Evolutionary conservation across 2,329 filamentous ascomycete species (phyloP).

Genomic region (Fragosphaeria purpurea): DNA sequence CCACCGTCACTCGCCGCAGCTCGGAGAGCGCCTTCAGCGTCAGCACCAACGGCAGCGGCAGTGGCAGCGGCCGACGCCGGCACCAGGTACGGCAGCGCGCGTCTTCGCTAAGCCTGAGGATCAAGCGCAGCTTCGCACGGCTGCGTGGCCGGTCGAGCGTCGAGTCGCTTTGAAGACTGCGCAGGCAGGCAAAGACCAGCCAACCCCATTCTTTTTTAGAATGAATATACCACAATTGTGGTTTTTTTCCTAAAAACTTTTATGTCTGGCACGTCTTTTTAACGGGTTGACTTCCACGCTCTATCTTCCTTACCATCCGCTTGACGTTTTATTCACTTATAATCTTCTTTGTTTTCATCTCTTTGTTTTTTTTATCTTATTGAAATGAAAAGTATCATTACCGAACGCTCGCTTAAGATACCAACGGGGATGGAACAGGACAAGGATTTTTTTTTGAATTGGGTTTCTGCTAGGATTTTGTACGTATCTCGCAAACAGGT

Average conservation of each 20-base stretch:
- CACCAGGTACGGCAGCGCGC: conserved; percentile 1
- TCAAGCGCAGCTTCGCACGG: conserved; percentile 6
- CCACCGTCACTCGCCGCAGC: not conserved
- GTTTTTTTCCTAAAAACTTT: too few species aligned
- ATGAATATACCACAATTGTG: too few species aligned
- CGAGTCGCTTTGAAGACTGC: not conserved
- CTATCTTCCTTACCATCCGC: too few species aligned
- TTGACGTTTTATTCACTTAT: too few species aligned
- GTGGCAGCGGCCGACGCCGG: not conserved
- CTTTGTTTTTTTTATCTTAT: not conserved
- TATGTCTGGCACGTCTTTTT: too few species aligned
- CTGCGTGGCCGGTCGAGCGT: conserved; percentile 3
- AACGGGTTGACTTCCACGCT: too few species aligned
- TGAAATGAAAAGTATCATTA: not conserved
- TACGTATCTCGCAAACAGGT: too few species aligned
- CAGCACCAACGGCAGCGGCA: not conserved
- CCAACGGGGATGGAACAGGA: too few species aligned
- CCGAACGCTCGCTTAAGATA: not conserved
- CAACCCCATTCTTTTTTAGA: too few species aligned
- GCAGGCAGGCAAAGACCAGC: not conserved
- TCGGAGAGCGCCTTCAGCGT: conserved; percentile 1
- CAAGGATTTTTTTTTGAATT: too few species aligned
- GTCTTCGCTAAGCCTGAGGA: conserved; percentile 5
- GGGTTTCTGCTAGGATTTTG: too few species aligned
- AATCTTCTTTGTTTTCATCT: not conserved